Base-by-base conservation (phyloP, 768 basidiomycete species). In the Tubosaeta brunneosetosa region DNA sequence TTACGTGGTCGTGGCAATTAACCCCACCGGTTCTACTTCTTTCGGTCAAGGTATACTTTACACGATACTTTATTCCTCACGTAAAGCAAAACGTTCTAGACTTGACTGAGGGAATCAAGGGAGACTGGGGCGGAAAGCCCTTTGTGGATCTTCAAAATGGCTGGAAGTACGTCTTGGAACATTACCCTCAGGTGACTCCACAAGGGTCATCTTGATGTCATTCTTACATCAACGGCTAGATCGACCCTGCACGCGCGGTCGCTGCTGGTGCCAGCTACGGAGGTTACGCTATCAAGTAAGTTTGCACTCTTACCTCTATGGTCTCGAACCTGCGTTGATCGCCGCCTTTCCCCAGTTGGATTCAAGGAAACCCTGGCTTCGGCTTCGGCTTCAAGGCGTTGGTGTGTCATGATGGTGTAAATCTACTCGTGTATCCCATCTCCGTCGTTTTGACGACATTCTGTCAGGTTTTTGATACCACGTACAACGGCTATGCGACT, bases 21-120 rank as follows among this genome's bases (percentile, higher is more conserved):
- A 98, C 66, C 95, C 95, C 3, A 95, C 94, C 0, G 95, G 95
- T 9, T 90, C 87, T 27, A 97, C 95, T 4, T 86, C 90, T 0
- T 97, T 94, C 60, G 94, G 93, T 4, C 93, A 95, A 79, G 77
- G 89, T 84, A 61, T 32, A 4, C 34, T 11, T 26, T 32, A 58
- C 40, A 41, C 44, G 17, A 25, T 36, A 26, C 19, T 25, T n/a
- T 38, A 29, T 52, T 31, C 40, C 25, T 33, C 44, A 52, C 14
- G 51, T 33, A 45, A 14, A 26, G 52, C 40, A 43, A 37, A 38
- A 29, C 8, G 1, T 27, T 40, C 14, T 27, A 91, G 90, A 84
- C 27, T 77, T 91, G 50, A 90, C 88, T n/a, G 85, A 91, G 59
- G 86, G 80, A 1, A 90, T 92, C 59, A 74, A 80, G 1, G 78